Evolutionary conservation across 2,329 filamentous ascomycete genomes (phyloP), one percentile per base, ranked within the genome.

Genomic region (Fusarium torulosum): DNA sequence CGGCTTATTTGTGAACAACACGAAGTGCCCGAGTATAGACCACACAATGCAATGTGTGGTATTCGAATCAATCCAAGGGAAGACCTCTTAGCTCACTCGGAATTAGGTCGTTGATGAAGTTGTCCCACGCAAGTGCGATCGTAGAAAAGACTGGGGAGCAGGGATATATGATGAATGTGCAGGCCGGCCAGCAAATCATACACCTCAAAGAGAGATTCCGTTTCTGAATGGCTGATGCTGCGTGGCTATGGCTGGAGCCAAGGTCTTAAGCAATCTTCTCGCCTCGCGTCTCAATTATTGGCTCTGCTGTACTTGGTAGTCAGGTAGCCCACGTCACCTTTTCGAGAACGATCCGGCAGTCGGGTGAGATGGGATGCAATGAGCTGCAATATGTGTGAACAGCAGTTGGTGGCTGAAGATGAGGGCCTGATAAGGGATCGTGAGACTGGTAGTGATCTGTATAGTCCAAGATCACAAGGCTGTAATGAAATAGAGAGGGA

Each of bases 111-210:
- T 62, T 57, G 68, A 71, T 27, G 50, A 60, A 64, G 59, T 56
- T 62, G 63, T 59, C 55, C 53, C 66, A 55, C 53, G 61, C 33
- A 57, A 67, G 61, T 67, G 53, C 59, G 56, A 53, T 68, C 59
- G 61, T 51, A 67, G 51, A 37, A 46, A 59, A 31, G 56, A 59
- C 49, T 50, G 67, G 25, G 49, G 59, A n/a, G 57, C 71, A 72
- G 68, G 71, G 71, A 53, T 61, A 72, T 59, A 53, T 46, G 53
- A 53, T 46, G 53, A 58, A 60, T 52, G 45, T 66, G 67, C 67
- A 73, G 69, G 55, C 56, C 56, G 56, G 35, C 53, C 44, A 62
- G 59, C 71, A 73, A 73, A 73, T 73, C 71, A 73, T 57, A 70
- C 50, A 67, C 45, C 52, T 56, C 41, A 70, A 54, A 57, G 44